Evolutionary conservation across 2,329 filamentous ascomycete genomes (phyloP).

Genomic region (Alternaria sp.): DNA sequence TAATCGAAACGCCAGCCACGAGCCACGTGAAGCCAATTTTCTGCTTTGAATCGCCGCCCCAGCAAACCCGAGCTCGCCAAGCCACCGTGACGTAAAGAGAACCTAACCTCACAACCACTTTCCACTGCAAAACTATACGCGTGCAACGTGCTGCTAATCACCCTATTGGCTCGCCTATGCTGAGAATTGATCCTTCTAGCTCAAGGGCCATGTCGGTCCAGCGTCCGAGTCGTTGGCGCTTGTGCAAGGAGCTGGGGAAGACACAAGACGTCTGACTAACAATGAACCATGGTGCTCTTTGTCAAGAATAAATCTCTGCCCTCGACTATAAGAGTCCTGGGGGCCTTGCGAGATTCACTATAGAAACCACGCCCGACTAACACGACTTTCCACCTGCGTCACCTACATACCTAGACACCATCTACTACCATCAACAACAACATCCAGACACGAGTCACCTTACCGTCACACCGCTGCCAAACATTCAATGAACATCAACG

Average conservation of each 20-base stretch:
- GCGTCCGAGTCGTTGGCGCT: slow-evolving; percentile 38
- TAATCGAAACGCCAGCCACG: slow-evolving; percentile 24
- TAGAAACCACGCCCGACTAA: slow-evolving; percentile 29
- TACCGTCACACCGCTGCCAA: slow-evolving; percentile 4
- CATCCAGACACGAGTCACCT: slow-evolving; percentile 22
- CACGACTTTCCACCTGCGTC: slow-evolving; percentile 17
- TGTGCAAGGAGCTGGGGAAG: slow-evolving; percentile 36
- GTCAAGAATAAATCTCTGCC: slow-evolving; percentile 41
- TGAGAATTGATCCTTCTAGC: slow-evolving; percentile 35
- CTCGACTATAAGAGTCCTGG: slow-evolving; percentile 40
- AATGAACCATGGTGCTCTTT: slow-evolving; percentile 40
- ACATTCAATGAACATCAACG: slow-evolving; percentile 58
- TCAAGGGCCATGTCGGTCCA: slow-evolving; percentile 33
- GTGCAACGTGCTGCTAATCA: slow-evolving; percentile 18
- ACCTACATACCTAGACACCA: not conserved
- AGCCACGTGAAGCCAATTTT: slow-evolving; percentile 26
- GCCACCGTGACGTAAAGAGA: slow-evolving; percentile 37
- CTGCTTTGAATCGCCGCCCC: slow-evolving; percentile 24
- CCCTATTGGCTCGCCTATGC: slow-evolving; percentile 26
- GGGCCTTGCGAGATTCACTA: slow-evolving; percentile 17
- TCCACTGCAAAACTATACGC: slow-evolving; percentile 32
- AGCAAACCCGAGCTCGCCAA: slow-evolving; percentile 20
- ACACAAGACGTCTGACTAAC: slow-evolving; percentile 44
- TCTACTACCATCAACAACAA: slow-evolving; percentile 1
- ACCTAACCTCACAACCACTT: slow-evolving; percentile 30